Conservation (phyloP, 176 grass and related monocot species). For the Tuctoria greenei region DNA sequence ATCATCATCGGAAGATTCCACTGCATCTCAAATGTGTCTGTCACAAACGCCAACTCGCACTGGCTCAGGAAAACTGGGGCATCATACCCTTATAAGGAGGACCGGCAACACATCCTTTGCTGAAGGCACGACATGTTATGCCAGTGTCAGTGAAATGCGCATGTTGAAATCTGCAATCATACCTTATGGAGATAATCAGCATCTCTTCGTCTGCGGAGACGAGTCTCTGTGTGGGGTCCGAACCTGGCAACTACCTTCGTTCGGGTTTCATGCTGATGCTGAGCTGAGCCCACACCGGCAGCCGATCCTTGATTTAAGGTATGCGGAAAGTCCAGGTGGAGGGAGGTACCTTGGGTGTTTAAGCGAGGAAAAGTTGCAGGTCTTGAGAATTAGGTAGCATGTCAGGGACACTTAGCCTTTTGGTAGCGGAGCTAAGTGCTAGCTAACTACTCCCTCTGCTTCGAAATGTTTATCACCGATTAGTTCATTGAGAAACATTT, state of each 20-base stretch:
- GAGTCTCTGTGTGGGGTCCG: slow-evolving; percentile 49
- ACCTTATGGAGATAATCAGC: slow-evolving; percentile 5
- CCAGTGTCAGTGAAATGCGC: slow-evolving; percentile 50
- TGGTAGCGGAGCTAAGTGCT: not conserved
- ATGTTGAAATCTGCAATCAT: slow-evolving; percentile 71
- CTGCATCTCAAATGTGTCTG: slow-evolving; percentile 41
- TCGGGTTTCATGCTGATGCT: slow-evolving; percentile 22
- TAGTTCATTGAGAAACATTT: too few relatives aligned
- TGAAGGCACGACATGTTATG: slow-evolving; percentile 34
- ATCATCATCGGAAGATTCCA: slow-evolving; percentile 10
- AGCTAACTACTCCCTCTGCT: not conserved
- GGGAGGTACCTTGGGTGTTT: slow-evolving; percentile 62
- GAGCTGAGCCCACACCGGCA: slow-evolving; percentile 48
- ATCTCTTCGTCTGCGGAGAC: slow-evolving; percentile 62
- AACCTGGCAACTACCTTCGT: slow-evolving; percentile 66
- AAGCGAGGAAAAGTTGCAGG: slow-evolving; percentile 67
- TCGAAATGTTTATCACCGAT: too few relatives aligned
- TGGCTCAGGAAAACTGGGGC: slow-evolving; percentile 51
- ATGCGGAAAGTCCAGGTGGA: slow-evolving; percentile 26
- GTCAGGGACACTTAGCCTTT: not conserved
- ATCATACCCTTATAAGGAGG: slow-evolving; percentile 59
- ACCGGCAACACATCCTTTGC: slow-evolving; percentile 25
- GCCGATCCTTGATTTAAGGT: slow-evolving; percentile 76
- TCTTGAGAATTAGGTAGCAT: slow-evolving; percentile 48
- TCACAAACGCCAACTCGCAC: slow-evolving; percentile 39